Evolutionary conservation across 345 rosid species (phyloP).

Genomic region (Eutrema japonicum): DNA sequence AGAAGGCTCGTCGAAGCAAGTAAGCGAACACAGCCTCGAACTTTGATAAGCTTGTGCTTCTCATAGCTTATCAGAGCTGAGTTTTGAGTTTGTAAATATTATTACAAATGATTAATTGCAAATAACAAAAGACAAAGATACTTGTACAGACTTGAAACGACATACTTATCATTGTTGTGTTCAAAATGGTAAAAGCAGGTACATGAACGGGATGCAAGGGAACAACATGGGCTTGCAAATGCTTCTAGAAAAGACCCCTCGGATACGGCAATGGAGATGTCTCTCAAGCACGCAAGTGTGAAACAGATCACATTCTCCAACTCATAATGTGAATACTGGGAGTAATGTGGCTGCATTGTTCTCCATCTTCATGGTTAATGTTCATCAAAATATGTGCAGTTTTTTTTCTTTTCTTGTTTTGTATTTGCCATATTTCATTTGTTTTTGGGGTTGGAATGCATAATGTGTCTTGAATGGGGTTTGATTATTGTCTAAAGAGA

Average conservation of each 20-base stretch:
- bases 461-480: conserved; percentile 15
- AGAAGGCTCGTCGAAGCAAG: conserved; percentile 79
- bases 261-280: conserved; percentile 76
- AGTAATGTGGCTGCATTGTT: background rate
- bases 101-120: background rate
- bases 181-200: conserved; percentile 50
- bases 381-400: conserved; percentile 33
- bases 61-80: background rate
- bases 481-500: conserved; percentile 21
- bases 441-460: conserved; percentile 28
- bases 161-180: background rate
- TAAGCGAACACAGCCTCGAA: conserved; percentile 49
- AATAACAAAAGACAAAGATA: conserved; percentile 9
- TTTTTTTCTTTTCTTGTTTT: background rate
- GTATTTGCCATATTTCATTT: conserved; percentile 34
- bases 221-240: conserved; percentile 70
- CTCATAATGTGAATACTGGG: conserved; percentile 41
- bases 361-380: conserved; percentile 34
- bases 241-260: conserved; percentile 79
- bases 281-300: conserved; percentile 74
- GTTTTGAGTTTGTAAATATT: conserved; percentile 1
- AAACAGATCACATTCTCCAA: conserved; percentile 34
- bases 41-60: conserved; percentile 21
- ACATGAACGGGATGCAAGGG: conserved; percentile 61
- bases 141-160: conserved; percentile 3